Evolutionary conservation across 345 rosid genomes (phyloP), one percentile per base, ranked within the genome.

Genomic region (Linum trigynum): DNA sequence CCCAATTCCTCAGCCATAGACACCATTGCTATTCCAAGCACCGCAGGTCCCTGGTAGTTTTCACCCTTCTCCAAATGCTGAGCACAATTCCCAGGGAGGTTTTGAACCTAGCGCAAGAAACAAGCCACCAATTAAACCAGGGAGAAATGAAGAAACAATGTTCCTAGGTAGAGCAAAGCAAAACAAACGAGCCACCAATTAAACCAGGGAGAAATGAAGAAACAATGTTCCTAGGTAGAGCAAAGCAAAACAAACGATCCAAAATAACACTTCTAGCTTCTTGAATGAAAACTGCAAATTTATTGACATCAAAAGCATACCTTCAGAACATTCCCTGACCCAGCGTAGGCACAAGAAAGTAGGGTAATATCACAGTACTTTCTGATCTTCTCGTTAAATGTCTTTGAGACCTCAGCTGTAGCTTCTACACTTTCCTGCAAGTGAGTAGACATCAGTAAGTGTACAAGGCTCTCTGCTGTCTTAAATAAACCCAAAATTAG

Each of bases 241-340:
- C 38, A 17, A 5, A 23, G 14, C 37, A 57, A 16, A 37, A 8
- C 38, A 32, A 39, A 43, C 43, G 48, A 36, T 3, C 64, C 48
- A 37, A 57, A 3, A 59, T 0, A 55, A 1, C 14, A 48, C 39
- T 32, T 17, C 11, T 11, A 9, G n/a, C 35, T 11, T 41, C 14
- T 39, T 16, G 15, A 50, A 36, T 5, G 16, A 5, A 50, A 10
- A n/a, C 2, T 16, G 53, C 35, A 51, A 64, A 67, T 14, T 62
- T 60, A 61, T 65, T 55, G 58, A 70, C 38, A 65, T 58, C 65
- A 53, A 68, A 57, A 60, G 39, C 64, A 61, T 77, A 94, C 99
- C 97, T 91, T 95, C 11, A 95, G 89, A 79, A 91, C 96, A 79
- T 91, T 89, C 72, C 96, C 99, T 7, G 99, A 88, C 66, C 96